Base-by-base conservation (phyloP, 768 basidiomycete genomes). In the Dioszegia hungarica region DNA sequence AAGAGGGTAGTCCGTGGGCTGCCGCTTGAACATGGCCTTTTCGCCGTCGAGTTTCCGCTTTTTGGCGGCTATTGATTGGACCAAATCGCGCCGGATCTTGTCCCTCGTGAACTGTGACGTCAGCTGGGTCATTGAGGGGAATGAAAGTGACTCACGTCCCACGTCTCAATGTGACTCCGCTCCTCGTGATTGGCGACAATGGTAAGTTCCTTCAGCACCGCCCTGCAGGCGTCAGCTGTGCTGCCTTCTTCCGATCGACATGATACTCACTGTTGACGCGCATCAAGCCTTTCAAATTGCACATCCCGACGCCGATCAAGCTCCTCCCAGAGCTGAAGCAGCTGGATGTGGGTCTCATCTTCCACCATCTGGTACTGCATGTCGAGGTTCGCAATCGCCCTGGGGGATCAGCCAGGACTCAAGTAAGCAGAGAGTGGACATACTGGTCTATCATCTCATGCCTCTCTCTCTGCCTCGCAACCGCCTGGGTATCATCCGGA, bases 391-490 rank as follows among this genome's bases (percentile, higher is more conserved):
- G 29, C 55, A 25, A 72, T 54, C 1, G 70, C 67, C 45, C 69
- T 71, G 28, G 22, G 6, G 41, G 2, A 33, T 56, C 22, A 50
- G 49, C 33, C 20, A 3, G 12, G 9, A 34, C 45, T 36, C 14
- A 10, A 1, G 28, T 27, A 29, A 24, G 22, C 6, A 15, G 1
- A 14, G 2, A 36, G 28, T 6, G 20, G 1, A 62, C 70, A 31
- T 40, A 72, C 70, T 65, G 59, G 54, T 72, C 63, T n/a, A 72
- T 72, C 64, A 67, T 37, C 14, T 29, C 34, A 40, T 68, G 67
- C 33, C 61, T 55, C 43, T 62, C 67, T 36, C 49, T 54, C 40
- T 66, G 70, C 22, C 54, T 40, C 8, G 67, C 70, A 5, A 68
- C 64, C 3, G 67, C 70, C 5, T 64, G 51, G 5, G 53, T 56